phyloP scores from a whole-genome alignment of 495 filamentous ascomycete species.

The Penicillium bovifimosum region DNA sequence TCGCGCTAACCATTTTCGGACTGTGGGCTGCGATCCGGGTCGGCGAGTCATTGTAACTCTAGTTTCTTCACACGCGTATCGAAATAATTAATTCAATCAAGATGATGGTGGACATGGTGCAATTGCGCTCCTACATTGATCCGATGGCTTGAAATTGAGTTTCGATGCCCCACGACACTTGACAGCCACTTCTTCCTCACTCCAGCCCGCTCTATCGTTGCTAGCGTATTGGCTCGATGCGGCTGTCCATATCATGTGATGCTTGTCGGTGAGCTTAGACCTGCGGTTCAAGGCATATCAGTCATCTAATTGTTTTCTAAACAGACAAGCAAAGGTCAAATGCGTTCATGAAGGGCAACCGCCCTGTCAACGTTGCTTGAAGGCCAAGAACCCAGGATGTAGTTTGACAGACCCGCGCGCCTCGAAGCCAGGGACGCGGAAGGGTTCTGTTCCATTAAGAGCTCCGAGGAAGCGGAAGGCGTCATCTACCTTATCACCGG shows the following conservation, averaged over 20 bases:
- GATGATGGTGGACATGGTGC: not conserved
- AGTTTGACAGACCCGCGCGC: constrained; percentile 31
- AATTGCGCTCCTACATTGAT: constrained; percentile 3
- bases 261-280: constrained; percentile 29
- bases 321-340: constrained; percentile 40
- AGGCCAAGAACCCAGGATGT: constrained; percentile 22
- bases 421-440: constrained; percentile 2
- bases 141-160: not conserved
- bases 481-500: constrained; percentile 1
- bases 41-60: not conserved
- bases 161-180: not conserved
- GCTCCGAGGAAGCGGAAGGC: constrained; percentile 14
- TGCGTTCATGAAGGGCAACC: constrained; percentile 38
- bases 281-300: not conserved
- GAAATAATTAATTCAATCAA: not conserved
- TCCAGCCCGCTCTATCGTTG: not conserved
- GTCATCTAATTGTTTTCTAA: not conserved
- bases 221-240: constrained; percentile 21
- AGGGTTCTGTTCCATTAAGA: not conserved
- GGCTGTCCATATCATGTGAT: constrained; percentile 41
- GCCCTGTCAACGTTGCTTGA: constrained; percentile 36
- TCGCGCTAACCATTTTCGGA: constrained; percentile 1
- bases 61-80: not conserved
- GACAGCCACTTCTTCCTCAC: not conserved
- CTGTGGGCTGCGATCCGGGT: not conserved